Evolutionary conservation across 164 flowering plant species (phyloP).

Genomic region (Liquidambar formosana): DNA sequence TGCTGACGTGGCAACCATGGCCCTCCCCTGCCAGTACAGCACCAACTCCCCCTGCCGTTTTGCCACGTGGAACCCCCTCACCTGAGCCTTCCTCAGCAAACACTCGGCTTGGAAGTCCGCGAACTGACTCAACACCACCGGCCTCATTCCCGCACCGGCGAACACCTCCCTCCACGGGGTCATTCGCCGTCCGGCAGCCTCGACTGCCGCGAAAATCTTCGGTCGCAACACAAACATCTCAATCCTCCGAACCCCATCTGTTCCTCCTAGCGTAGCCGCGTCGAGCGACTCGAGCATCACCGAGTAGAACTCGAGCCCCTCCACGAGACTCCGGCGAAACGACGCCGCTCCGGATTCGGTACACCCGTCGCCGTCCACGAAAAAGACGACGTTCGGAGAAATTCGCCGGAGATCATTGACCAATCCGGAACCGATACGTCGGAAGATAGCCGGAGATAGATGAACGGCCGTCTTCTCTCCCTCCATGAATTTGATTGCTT

Average conservation of each 20-base stretch:
- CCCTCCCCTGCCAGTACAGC: constrained; percentile 86
- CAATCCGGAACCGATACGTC: constrained; percentile 47
- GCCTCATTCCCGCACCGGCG: constrained; percentile 59
- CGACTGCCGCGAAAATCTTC: constrained; percentile 51
- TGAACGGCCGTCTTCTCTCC: constrained; percentile 64
- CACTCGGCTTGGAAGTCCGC: constrained; percentile 82
- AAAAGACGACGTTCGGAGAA: constrained; percentile 55
- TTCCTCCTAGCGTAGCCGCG: constrained; percentile 40
- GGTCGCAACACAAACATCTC: constrained; percentile 64
- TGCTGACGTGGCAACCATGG: constrained; percentile 83
- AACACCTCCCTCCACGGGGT: constrained; percentile 64
- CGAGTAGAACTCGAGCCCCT: constrained; percentile 71
- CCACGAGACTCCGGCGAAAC: constrained; percentile 51
- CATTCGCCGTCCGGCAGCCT: constrained; percentile 31
- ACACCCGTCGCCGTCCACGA: constrained; percentile 64
- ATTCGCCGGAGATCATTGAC: constrained; percentile 52
- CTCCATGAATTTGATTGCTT: constrained; percentile 51
- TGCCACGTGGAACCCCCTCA: constrained; percentile 80
- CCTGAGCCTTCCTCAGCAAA: constrained; percentile 58
- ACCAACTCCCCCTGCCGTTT: constrained; percentile 69
- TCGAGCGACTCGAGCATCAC: constrained; percentile 74
- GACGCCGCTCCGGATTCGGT: constrained; percentile 40
- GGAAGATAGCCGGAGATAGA: constrained; percentile 55
- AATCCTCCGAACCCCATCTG: constrained; percentile 55
- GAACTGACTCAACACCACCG: constrained; percentile 69